These are phyloP conservation scores for Bipolaris cookei DNA, from an alignment of 2,329 filamentous ascomycete genomes.

Conservation along the genomic window DNA sequence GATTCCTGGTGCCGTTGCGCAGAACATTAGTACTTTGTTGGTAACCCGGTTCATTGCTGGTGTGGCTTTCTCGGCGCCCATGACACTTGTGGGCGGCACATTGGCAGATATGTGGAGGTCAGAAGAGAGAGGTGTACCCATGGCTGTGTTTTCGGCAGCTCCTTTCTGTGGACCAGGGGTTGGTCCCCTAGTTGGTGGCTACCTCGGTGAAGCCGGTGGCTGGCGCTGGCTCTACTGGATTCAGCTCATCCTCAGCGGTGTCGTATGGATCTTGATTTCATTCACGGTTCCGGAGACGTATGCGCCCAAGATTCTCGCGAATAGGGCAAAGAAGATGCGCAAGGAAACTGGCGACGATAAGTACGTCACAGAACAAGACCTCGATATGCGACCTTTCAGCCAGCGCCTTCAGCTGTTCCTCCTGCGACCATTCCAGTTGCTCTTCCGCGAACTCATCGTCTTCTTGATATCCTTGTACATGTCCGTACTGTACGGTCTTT, in stretches of 20 bases:
- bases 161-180: slow-evolving; percentile 81
- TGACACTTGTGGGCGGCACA: slow-evolving; percentile 84
- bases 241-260: slow-evolving; percentile 74
- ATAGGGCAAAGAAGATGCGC: slow-evolving; percentile 73
- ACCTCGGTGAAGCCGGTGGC: slow-evolving; percentile 69
- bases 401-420: slow-evolving; percentile 78
- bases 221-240: slow-evolving; percentile 92
- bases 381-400: slow-evolving; percentile 71
- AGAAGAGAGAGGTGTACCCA: slow-evolving; percentile 83
- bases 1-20: slow-evolving; percentile 77
- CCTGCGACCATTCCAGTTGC: slow-evolving; percentile 81
- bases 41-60: slow-evolving; percentile 80
- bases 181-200: slow-evolving; percentile 71
- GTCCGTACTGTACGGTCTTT: slow-evolving; percentile 76
- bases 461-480: slow-evolving; percentile 85
- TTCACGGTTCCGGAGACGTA: slow-evolving; percentile 94
- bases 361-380: slow-evolving; percentile 80
- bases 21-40: slow-evolving; percentile 77
- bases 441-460: slow-evolving; percentile 84
- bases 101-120: slow-evolving; percentile 83
- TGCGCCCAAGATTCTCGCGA: slow-evolving; percentile 75
- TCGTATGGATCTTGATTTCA: slow-evolving; percentile 76
- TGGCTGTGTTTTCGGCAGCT: slow-evolving; percentile 84
- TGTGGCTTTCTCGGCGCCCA: slow-evolving; percentile 83
- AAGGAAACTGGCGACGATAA: slow-evolving; percentile 69